Evolutionary conservation across 2,329 filamentous ascomycete species (phyloP), one percentile per base, ranked within the genome.

Genomic region (Ilyonectria robusta): DNA sequence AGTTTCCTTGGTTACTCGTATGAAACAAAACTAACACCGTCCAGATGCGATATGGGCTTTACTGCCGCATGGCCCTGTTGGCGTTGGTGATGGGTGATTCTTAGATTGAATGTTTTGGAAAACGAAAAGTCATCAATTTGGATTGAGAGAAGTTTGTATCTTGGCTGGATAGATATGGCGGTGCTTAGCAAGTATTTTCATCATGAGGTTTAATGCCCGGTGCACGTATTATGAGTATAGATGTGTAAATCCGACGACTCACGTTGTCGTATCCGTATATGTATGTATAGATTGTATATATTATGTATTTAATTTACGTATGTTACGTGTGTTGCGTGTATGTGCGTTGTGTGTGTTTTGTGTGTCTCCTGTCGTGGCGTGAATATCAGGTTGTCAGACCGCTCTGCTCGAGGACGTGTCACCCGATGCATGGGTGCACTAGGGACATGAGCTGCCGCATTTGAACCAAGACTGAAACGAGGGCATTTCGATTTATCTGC

Each of bases 1-100:
- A 90, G 93, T 88, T 13, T 40, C 29, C 29, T 37, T 48, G 17
- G 56, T 13, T 11, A 15, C 2, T 8, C 33, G 31, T 15, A 4
- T 31, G 40, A 29, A 66, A 50, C 47, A 58, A 50, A 40, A 65
- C 70, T 76, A 69, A 76, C 66, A 50, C 33, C 71, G 65, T 15
- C 65, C 77, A 98, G 95, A 98, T 98, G 95, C 91, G 92, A 84
- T 98, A 98, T 84, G 96, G 96, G 76, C 89, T 99, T 76, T 98
- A 98, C 87, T 97, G 93, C 82, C 93, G 96, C 81, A 99, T 99
- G 96, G 96, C 96, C 75, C 84, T 99, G 84, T 87, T 99, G 81
- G 96, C 96, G 73, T 86, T 98, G 81, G 94, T 98, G 81, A 92
- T 99, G 93, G 77, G 78, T 71, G 75, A 78, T 59, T 77, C 73